A percentile compares a stretch with the other conserved stretches of the same genome.
These are phyloP conservation scores for Combretum micranthum DNA, from an alignment of 345 rosid genomes.

Conservation along the genomic window DNA sequence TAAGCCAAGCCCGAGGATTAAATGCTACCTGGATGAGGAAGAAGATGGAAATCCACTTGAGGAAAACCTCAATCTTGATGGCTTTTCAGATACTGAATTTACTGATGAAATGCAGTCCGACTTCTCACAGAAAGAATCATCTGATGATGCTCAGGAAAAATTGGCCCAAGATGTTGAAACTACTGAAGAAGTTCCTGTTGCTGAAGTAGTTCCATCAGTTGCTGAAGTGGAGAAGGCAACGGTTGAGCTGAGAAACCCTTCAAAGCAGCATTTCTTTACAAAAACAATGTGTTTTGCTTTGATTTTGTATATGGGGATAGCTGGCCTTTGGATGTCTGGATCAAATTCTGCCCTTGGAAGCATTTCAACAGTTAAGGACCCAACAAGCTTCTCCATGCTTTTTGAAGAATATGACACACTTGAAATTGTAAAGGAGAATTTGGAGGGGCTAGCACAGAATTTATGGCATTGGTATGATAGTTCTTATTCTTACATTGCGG, in stretches of 20 bases:
- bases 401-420: conserved; percentile 34
- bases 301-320: conserved; percentile 24
- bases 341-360: conserved; percentile 24
- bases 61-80: conserved; percentile 40
- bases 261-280: conserved; percentile 27
- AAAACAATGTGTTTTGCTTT: conserved; percentile 33
- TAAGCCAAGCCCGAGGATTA: conserved; percentile 55
- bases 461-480: conserved; percentile 27
- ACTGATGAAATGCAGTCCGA: conserved; percentile 43
- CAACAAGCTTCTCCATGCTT: conserved; percentile 18
- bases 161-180: conserved; percentile 21
- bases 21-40: conserved; percentile 25
- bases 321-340: conserved; percentile 23
- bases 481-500: conserved; percentile 23
- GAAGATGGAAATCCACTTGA: conserved; percentile 39
- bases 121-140: conserved; percentile 28
- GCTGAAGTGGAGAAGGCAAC: conserved; percentile 13
- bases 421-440: conserved; percentile 24
- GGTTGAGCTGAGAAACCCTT: conserved; percentile 16
- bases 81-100: conserved; percentile 39
- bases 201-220: conserved; percentile 15
- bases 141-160: conserved; percentile 26
- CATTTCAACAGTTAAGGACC: conserved; percentile 19
- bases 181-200: conserved; percentile 26
- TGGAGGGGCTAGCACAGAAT: conserved; percentile 26